Percentiles rank a stretch among this genome's conserved stretches.
Evolutionary conservation across 73 alveolate genomes (phyloP).

Genomic region (Halteria grandinella): DNA sequence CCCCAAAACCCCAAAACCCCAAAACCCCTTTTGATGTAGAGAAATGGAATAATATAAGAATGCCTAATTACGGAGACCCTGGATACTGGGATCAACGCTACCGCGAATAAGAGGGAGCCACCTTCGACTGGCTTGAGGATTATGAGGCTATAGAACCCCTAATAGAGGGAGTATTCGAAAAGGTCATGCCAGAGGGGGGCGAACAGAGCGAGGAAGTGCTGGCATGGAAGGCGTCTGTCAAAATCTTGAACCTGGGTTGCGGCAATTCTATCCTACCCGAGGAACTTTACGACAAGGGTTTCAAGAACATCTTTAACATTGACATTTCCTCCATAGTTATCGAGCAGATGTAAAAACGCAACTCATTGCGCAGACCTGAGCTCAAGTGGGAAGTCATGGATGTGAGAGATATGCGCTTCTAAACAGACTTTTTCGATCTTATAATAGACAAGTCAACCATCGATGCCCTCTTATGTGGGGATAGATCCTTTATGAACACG

Average conservation of each 20-base stretch:
- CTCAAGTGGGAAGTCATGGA: constrained; percentile 82
- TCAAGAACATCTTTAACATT: constrained; percentile 73
- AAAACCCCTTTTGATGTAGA: not conserved
- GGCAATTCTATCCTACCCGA: constrained; percentile 91
- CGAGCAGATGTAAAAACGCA: constrained; percentile 85
- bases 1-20: constrained; percentile 48
- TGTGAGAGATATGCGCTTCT: constrained; percentile 75
- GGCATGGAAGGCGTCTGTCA: constrained; percentile 9
- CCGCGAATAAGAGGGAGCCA: constrained; percentile 69
- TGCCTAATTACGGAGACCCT: constrained; percentile 96
- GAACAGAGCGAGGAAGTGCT: constrained; percentile 9
- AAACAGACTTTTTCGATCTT: constrained; percentile 74
- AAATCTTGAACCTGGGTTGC: constrained; percentile 86
- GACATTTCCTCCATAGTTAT: constrained; percentile 87
- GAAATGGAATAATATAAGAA: constrained; percentile 27
- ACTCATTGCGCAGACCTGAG: constrained; percentile 66
- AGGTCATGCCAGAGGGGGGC: too few species aligned
- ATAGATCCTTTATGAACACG: constrained; percentile 71
- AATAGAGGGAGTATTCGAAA: constrained; percentile 58
- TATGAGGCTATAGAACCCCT: constrained; percentile 60
- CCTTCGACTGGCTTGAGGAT: constrained; percentile 83
- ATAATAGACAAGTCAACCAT: constrained; percentile 90
- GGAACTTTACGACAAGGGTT: constrained; percentile 93
- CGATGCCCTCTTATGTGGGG: constrained; percentile 87
- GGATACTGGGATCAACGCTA: constrained; percentile 92